phyloP scores from a whole-genome alignment of 2,329 filamentous ascomycete species.

The Verticillium albo-atrum region DNA sequence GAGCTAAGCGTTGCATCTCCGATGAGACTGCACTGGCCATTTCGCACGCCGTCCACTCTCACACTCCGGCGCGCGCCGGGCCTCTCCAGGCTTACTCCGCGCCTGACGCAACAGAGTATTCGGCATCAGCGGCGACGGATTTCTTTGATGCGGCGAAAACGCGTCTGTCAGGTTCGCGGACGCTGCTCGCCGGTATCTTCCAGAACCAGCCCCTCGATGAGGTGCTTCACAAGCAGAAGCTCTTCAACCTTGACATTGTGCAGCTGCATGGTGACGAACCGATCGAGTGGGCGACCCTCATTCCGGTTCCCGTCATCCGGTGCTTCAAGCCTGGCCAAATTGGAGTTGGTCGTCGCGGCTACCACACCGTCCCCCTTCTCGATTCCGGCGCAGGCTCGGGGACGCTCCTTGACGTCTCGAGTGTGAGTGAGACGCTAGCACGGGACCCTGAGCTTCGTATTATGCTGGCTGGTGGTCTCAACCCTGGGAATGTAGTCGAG shows the following conservation, averaged over 20 bases:
- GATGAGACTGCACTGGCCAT: conserved; percentile 77
- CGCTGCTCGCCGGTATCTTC: conserved; percentile 90
- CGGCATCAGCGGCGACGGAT: conserved; percentile 42
- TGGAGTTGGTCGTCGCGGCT: conserved; percentile 70
- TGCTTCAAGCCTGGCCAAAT: conserved; percentile 74
- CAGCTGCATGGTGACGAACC: conserved; percentile 93
- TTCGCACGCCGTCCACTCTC: conserved; percentile 72
- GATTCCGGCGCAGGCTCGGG: conserved; percentile 87
- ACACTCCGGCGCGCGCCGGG: conserved; percentile 38
- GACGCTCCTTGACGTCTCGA: conserved; percentile 66
- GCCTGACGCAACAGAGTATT: conserved; percentile 19
- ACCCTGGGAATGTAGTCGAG: conserved; percentile 70
- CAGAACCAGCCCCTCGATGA: conserved; percentile 83
- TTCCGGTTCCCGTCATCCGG: conserved; percentile 87
- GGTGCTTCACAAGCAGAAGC: conserved; percentile 71
- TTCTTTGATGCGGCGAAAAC: conserved; percentile 62
- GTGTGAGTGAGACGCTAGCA: conserved; percentile 62
- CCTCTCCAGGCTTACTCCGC: background rate
- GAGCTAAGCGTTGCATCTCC: conserved; percentile 73
- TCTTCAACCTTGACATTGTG: conserved; percentile 78
- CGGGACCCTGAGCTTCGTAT: conserved; percentile 68
- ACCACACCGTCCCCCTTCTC: conserved; percentile 77
- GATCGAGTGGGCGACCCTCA: conserved; percentile 81
- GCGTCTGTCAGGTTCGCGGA: conserved; percentile 50
- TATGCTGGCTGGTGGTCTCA: conserved; percentile 80